Conservation (phyloP, 768 basidiomycete species). For the Candolleomyces efflorescens region DNA sequence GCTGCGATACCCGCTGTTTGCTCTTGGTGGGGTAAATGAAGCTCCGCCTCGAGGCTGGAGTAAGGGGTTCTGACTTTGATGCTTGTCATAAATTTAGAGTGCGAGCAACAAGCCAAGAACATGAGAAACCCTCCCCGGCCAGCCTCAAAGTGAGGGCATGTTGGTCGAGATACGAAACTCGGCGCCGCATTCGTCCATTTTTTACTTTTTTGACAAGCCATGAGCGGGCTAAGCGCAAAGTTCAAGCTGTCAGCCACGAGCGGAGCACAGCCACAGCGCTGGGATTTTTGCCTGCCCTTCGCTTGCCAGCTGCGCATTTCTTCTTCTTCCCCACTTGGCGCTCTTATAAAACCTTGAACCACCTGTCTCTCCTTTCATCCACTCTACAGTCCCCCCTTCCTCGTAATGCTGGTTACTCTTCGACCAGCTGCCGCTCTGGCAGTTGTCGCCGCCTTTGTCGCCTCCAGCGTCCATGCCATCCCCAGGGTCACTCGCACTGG, state of each 20-base stretch:
- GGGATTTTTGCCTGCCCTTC: background rate
- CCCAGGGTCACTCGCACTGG: constrained; percentile 65
- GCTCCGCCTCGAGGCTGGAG: too few relatives aligned
- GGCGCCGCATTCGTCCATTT: background rate
- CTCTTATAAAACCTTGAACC: background rate
- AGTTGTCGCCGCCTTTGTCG: constrained; percentile 34
- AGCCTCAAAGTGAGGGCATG: too few relatives aligned
- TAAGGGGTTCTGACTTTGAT: background rate
- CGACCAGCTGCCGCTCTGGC: constrained; percentile 33
- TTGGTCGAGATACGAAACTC: background rate
- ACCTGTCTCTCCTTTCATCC: background rate
- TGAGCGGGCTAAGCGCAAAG: background rate
- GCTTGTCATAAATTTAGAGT: background rate
- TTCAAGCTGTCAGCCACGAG: background rate
- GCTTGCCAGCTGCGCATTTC: background rate
- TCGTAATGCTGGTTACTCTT: constrained; percentile 21
- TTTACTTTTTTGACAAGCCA: background rate
- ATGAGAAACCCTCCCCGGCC: too few relatives aligned
- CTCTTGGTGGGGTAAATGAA: too few relatives aligned
- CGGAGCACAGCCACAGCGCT: constrained; percentile 1
- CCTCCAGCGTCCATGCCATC: constrained; percentile 60
- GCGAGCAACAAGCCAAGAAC: background rate
- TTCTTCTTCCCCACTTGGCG: constrained; percentile 1
- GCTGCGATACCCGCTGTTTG: too few relatives aligned
- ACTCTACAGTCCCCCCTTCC: constrained; percentile 4